Base-by-base conservation (phyloP, 2,329 filamentous ascomycete genomes). In the Escovopsis sp. region DNA sequence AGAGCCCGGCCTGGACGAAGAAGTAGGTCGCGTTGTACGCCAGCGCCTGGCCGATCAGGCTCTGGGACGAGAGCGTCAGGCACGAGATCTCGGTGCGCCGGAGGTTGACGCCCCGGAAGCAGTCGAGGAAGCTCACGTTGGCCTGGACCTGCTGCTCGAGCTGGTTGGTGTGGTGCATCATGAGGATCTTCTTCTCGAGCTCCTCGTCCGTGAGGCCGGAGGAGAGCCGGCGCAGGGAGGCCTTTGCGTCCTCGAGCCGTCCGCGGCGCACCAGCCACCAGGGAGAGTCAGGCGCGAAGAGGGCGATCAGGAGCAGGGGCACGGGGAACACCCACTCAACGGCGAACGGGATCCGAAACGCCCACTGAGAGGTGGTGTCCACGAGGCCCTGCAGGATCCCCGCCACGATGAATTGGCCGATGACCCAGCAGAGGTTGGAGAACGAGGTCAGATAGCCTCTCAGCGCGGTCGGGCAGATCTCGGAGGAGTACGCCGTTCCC, bases 11-110 rank as follows among this genome's bases (percentile, higher is more conserved):
- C 14, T 58, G 60, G 30, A 61, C 53, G 43, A 65, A 65, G 41
- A 67, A 65, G 42, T 62, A 65, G 13, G 61, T 65, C 2, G 60
- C 58, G 48, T 63, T 64, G 14, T 59, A 61, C 33, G 62, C 58
- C 39, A 66, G 58, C 36, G 54, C 51, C 0, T 56, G 48, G 16
- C 63, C 63, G 27, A 56, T 58, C 1, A 60, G 43, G 27, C 55
- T 50, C 35, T 65, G 60, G n/a, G 58, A 57, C 0, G 57, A 47
- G 31, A 55, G 60, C 7, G 55, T 51, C 43, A 61, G 49, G 57
- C 64, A 69, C 16, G 54, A 51, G 38, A 62, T 58, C 35, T 58
- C 54, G 2, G 59, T 60, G 16, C 61, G 48, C 1, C 59, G 50
- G 3, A 60, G 51, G 43, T 68, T 57, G 12, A 54, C 46, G 24